Percentiles rank a stretch among this genome's conserved stretches.
These are phyloP conservation scores for Cryoendolithus antarcticus DNA, from an alignment of 2,329 filamentous ascomycete genomes.

Conservation along the genomic window DNA sequence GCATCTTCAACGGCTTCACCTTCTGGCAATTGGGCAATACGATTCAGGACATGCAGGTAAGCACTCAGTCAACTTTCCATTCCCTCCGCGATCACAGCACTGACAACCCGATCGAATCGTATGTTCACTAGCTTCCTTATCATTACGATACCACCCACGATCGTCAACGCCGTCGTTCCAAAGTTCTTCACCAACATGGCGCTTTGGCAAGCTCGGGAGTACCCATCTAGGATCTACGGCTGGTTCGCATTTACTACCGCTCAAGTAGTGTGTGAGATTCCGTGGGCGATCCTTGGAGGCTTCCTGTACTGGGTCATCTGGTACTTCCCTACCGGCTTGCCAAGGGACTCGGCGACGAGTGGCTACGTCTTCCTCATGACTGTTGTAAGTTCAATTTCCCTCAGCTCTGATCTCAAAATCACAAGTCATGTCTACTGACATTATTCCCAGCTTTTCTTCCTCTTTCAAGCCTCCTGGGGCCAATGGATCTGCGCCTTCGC, in stretches of 20 bases:
- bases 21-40: conserved; percentile 58
- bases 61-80: no score
- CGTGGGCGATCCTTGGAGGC: conserved; percentile 50
- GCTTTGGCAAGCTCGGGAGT: conserved; percentile 62
- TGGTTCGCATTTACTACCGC: conserved; percentile 67
- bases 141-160: conserved; percentile 49
- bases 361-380: conserved; percentile 73
- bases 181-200: conserved; percentile 64
- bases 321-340: conserved; percentile 66
- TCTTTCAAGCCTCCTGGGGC: conserved; percentile 65
- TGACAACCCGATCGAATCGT: conserved; percentile 34
- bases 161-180: conserved; percentile 63
- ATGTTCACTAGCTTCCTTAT: conserved; percentile 61
- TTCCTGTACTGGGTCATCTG: conserved; percentile 62
- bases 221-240: conserved; percentile 62
- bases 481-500: conserved; percentile 80
- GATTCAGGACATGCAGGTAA: conserved; percentile 52
- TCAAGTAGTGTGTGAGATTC: conserved; percentile 61
- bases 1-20: conserved; percentile 69
- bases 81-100: no score
- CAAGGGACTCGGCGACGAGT: conserved; percentile 49
- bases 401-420: no score
- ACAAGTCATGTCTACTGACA: no score
- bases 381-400: conserved; percentile 23
- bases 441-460: conserved; percentile 47